Percentiles rank a stretch among this genome's conserved stretches.
These are phyloP conservation scores for Martensiomyces pterosporus DNA, from an alignment of 192 early-diverging fungal genomes.

Conservation along the genomic window DNA sequence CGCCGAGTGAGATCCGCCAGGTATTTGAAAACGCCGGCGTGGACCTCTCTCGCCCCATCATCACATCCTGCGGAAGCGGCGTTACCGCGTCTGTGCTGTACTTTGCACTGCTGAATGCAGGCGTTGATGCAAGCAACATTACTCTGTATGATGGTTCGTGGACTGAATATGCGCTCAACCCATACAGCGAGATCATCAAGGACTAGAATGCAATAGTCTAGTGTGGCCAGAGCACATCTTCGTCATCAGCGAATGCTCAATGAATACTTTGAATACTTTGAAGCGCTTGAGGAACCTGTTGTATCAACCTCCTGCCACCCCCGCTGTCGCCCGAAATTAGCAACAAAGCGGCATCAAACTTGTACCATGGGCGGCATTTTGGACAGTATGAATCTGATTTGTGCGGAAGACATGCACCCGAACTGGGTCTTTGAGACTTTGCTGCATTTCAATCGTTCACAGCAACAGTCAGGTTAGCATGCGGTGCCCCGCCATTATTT, in stretches of 20 bases:
- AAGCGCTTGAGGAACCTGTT: no score
- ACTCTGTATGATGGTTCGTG: conserved; percentile 88
- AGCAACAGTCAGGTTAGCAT: conserved; percentile 18
- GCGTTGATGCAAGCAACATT: conserved; percentile 52
- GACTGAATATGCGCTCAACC: conserved; percentile 81
- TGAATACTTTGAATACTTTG: no score
- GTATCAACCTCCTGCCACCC: no score
- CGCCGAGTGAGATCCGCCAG: conserved; percentile 53
- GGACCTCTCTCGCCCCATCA: conserved; percentile 66
- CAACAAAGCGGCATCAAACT: no score
- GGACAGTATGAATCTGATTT: no score
- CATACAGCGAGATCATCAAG: conserved; percentile 64
- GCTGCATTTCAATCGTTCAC: no score
- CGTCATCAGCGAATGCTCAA: no score
- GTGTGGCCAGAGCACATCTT: no score
- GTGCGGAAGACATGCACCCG: no score
- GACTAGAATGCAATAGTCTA: conserved; percentile 7
- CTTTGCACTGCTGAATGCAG: conserved; percentile 69
- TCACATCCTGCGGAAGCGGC: conserved; percentile 83
- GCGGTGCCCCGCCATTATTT: conserved; percentile 16
- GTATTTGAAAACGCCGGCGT: conserved; percentile 59
- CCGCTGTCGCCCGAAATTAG: no score
- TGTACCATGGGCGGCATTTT: no score
- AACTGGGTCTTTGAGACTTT: no score
- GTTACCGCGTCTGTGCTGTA: conserved; percentile 82